These are phyloP conservation scores for Talaromyces sp. DNA, from an alignment of 2,329 filamentous ascomycete species.

Conservation along the genomic window DNA sequence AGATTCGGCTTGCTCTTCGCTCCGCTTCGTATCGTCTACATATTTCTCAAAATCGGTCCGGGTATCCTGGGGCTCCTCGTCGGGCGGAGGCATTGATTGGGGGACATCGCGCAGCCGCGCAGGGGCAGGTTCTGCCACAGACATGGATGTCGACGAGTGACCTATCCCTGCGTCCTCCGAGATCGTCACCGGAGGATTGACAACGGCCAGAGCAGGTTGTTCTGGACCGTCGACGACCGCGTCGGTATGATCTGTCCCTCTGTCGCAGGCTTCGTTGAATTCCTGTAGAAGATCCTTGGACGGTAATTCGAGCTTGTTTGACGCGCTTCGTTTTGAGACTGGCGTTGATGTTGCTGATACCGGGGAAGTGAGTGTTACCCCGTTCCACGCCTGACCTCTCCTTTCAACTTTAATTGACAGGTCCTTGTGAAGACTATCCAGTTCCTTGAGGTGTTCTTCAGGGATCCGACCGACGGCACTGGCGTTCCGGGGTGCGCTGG, in stretches of 20 bases:
- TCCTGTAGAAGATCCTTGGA: conserved; percentile 18
- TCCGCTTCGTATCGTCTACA: conserved; percentile 40
- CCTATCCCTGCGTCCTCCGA: conserved; percentile 10
- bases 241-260: conserved; percentile 16
- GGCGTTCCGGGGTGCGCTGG: conserved; percentile 24
- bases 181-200: conserved; percentile 9
- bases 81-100: conserved; percentile 10
- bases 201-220: conserved; percentile 11
- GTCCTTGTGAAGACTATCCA: conserved; percentile 43
- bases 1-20: conserved; percentile 33
- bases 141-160: conserved; percentile 29
- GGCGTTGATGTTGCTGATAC: conserved; percentile 11
- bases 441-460: conserved; percentile 43
- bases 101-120: conserved; percentile 24
- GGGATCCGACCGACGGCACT: conserved; percentile 44
- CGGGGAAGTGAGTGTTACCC: conserved; percentile 16
- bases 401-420: conserved; percentile 43
- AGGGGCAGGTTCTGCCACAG: conserved; percentile 31
- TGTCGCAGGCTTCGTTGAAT: conserved; percentile 13
- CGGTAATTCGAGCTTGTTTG: conserved; percentile 25
- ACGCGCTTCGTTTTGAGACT: conserved; percentile 20
- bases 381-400: conserved; percentile 42
- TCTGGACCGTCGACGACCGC: conserved; percentile 19
- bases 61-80: conserved; percentile 22
- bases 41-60: conserved; percentile 48